Percentiles rank a stretch among this genome's conserved stretches.
Evolutionary conservation across 441 rosid genomes (phyloP).

Genomic region (Brassica balearica): DNA sequence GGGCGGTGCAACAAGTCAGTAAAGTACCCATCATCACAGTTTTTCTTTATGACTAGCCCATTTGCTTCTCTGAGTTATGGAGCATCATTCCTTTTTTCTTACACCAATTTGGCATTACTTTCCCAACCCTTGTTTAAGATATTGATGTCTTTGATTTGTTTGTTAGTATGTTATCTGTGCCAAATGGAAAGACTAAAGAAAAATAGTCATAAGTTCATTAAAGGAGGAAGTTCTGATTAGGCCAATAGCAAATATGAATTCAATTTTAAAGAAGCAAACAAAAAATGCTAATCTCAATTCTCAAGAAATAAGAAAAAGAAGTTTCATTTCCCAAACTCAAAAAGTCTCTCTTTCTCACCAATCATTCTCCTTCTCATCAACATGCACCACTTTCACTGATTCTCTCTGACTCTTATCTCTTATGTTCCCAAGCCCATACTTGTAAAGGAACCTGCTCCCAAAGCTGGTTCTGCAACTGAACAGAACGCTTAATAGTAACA

Average conservation of each 20-base stretch:
- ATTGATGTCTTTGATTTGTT: conserved; percentile 3
- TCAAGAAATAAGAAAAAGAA: conserved; percentile 24
- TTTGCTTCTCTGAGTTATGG: conserved; percentile 34
- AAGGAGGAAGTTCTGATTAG: conserved; percentile 18
- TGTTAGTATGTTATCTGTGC: neutral
- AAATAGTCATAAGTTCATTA: neutral
- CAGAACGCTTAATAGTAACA: conserved; percentile 48
- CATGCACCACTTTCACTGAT: conserved; percentile 45
- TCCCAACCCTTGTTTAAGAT: neutral
- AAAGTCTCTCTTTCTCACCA: conserved; percentile 54
- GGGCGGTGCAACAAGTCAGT: conserved; percentile 40
- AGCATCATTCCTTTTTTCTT: conserved; percentile 21
- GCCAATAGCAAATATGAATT: conserved; percentile 30
- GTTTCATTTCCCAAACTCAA: conserved; percentile 57
- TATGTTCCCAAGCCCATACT: conserved; percentile 85
- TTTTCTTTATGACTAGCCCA: conserved; percentile 32
- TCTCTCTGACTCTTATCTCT: conserved; percentile 61
- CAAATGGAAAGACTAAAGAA: no score
- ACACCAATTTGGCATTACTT: conserved; percentile 20
- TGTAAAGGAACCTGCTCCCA: conserved; percentile 44
- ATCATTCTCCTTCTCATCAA: conserved; percentile 50
- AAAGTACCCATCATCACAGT: conserved; percentile 21
- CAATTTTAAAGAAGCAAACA: conserved; percentile 3
- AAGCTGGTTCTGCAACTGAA: conserved; percentile 46
- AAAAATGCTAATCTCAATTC: conserved; percentile 31